Conservation (phyloP, 2,329 filamentous ascomycete genomes). For the Aspergillus tanneri region DNA sequence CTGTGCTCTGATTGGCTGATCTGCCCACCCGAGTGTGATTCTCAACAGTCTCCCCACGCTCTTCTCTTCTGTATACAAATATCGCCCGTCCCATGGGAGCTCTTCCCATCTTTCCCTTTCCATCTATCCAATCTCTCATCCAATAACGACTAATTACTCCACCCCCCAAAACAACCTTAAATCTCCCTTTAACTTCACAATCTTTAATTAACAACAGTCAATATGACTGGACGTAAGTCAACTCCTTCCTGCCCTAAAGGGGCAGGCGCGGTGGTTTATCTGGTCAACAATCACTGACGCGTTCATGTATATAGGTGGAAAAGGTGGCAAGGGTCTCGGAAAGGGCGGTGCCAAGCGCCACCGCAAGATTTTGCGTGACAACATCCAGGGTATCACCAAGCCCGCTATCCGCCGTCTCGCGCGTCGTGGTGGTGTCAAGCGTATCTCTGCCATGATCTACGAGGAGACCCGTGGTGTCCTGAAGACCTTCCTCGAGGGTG, state of each 20-base stretch:
- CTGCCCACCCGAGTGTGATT: slow-evolving; percentile 39
- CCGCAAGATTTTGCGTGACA: slow-evolving; percentile 98
- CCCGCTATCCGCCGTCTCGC: slow-evolving; percentile 97
- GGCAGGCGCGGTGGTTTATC: slow-evolving; percentile 12
- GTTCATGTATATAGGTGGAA: slow-evolving; percentile 65
- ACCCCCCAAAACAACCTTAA: slow-evolving; percentile 26
- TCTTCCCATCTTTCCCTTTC: slow-evolving; percentile 25
- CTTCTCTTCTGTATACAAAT: slow-evolving; percentile 40
- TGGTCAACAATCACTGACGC: slow-evolving; percentile 46
- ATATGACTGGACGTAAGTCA: slow-evolving; percentile 60
- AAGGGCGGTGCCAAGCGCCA: slow-evolving; percentile 99
- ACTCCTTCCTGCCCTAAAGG: slow-evolving; percentile 1
- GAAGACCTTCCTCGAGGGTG: slow-evolving; percentile 79
- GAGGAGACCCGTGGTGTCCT: slow-evolving; percentile 79
- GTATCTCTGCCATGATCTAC: slow-evolving; percentile 96
- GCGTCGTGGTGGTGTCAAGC: slow-evolving; percentile 99
- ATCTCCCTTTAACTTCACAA: slow-evolving; percentile 31
- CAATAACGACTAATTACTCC: slow-evolving; percentile 25
- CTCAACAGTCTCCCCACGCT: slow-evolving; percentile 29
- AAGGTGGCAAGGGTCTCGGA: slow-evolving; percentile 96
- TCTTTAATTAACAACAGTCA: slow-evolving; percentile 40
- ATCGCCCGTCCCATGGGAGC: slow-evolving; percentile 32
- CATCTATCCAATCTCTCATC: slow-evolving; percentile 24
- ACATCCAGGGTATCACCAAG: slow-evolving; percentile 99
- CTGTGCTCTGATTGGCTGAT: slow-evolving; percentile 38